phyloP scores from a whole-genome alignment of 768 basidiomycete species.

The Mycena crocata region DNA sequence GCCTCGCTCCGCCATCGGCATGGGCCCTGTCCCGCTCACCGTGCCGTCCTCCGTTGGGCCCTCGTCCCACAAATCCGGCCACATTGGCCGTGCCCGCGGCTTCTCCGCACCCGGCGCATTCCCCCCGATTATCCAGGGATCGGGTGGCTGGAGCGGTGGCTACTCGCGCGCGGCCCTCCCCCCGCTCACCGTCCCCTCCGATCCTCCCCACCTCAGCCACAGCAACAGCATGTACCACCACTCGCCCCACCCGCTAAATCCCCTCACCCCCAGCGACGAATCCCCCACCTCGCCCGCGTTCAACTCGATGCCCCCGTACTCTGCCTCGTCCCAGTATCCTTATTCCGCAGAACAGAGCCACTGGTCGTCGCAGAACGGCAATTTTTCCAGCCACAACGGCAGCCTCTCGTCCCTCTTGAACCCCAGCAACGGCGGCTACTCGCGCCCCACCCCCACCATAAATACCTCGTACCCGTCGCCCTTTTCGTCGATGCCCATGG shows the following conservation, averaged over 20 bases:
- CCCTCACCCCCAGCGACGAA: conserved; percentile 78
- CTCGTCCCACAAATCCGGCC: conserved; percentile 54
- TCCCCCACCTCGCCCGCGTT: conserved; percentile 63
- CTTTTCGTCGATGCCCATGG: conserved; percentile 78
- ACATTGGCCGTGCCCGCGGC: conserved; percentile 75
- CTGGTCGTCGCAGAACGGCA: conserved; percentile 65
- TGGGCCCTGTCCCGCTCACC: conserved; percentile 75
- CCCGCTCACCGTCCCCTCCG: conserved; percentile 86
- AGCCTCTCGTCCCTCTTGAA: conserved; percentile 85
- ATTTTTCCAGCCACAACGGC: conserved; percentile 73
- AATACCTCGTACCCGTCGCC: conserved; percentile 79
- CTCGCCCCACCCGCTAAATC: conserved; percentile 71
- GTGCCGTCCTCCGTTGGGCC: conserved; percentile 63
- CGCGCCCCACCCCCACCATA: conserved; percentile 75
- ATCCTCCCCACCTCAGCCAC: conserved; percentile 71
- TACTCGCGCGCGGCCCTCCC: conserved; percentile 77
- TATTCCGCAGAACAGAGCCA: conserved; percentile 66
- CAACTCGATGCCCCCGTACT: conserved; percentile 57
- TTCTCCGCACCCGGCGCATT: conserved; percentile 89
- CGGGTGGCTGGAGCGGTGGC: conserved; percentile 65
- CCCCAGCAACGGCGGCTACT: conserved; percentile 68
- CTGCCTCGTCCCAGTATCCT: conserved; percentile 68
- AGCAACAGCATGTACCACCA: conserved; percentile 68
- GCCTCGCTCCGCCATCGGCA: conserved; percentile 79
- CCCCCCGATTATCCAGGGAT: conserved; percentile 72